A percentile compares a stretch with the other conserved stretches of the same genome.
Evolutionary conservation across 192 early-diverging fungal species (phyloP).

Genomic region (Entrophospora sp.): DNA sequence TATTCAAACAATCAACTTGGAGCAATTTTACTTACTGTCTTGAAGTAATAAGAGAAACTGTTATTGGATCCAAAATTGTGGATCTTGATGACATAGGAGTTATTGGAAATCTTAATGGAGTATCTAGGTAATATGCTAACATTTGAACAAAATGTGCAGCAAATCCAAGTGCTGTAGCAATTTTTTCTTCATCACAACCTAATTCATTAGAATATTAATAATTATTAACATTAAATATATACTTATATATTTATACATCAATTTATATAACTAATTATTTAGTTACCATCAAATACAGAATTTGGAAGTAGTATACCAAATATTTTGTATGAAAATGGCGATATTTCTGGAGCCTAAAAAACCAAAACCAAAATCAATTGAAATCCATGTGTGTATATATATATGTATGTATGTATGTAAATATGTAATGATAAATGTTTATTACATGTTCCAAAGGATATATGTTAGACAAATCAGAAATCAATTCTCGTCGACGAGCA

Average conservation of each 20-base stretch:
- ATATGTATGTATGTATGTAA: too few species aligned
- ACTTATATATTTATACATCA: background rate
- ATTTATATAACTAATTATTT: background rate
- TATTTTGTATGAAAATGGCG: conserved; percentile 33
- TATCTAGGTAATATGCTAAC: conserved; percentile 57
- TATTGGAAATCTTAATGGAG: conserved; percentile 66
- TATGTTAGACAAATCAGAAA: conserved; percentile 46
- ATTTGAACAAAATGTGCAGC: conserved; percentile 55
- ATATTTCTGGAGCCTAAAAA: conserved; percentile 24
- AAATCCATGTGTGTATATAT: too few species aligned
- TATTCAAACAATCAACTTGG: conserved; percentile 24
- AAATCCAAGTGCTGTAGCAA: conserved; percentile 65
- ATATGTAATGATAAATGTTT: too few species aligned
- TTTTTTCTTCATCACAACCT: conserved; percentile 45
- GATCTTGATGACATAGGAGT: conserved; percentile 66
- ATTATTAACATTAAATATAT: background rate
- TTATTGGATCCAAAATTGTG: conserved; percentile 42
- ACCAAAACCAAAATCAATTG: too few species aligned
- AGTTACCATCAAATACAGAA: conserved; percentile 36
- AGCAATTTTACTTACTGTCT: conserved; percentile 24
- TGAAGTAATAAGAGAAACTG: conserved; percentile 22
- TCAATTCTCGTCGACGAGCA: conserved; percentile 37
- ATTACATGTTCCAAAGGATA: conserved; percentile 52
- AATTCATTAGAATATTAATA: background rate
- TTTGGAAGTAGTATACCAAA: conserved; percentile 41